A percentile compares a stretch with the other conserved stretches of the same genome.
Conservation (phyloP, 257 asterid genomes). For the Solanum megistacrolobum region DNA sequence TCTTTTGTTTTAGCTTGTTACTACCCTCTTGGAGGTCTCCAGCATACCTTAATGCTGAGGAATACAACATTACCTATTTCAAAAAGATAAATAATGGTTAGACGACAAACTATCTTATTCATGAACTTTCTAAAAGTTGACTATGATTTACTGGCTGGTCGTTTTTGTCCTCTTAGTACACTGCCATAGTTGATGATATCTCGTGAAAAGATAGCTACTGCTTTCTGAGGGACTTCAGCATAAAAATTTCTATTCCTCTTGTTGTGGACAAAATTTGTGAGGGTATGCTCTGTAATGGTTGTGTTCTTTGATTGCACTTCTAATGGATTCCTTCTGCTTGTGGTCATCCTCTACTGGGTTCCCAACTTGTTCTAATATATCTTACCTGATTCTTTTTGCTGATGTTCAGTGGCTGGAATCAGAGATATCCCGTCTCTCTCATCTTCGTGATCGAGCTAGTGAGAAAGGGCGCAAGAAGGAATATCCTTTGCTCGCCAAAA, state of each 20-base stretch:
- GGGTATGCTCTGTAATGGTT: background rate
- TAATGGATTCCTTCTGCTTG: background rate
- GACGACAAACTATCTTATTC: background rate
- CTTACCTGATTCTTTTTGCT: background rate
- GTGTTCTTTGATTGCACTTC: background rate
- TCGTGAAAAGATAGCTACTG: background rate
- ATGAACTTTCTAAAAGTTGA: background rate
- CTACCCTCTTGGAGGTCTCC: background rate
- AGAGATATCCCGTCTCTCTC: conserved; percentile 73
- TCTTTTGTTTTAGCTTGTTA: background rate
- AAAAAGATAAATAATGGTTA: too few species aligned
- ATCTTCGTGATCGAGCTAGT: conserved; percentile 98
- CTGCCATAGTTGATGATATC: background rate
- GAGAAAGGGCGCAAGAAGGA: conserved; percentile 92
- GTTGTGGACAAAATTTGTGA: background rate
- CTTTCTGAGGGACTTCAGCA: background rate
- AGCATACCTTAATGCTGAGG: background rate
- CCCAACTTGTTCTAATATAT: background rate
- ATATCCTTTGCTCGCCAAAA: conserved; percentile 58
- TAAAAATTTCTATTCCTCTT: background rate
- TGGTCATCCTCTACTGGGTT: background rate
- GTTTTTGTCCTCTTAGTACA: background rate
- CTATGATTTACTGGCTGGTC: background rate
- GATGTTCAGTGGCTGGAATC: conserved; percentile 91
- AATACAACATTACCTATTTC: background rate